A percentile compares a stretch with the other conserved stretches of the same genome.
Conservation (phyloP, 805 yeast species). For the Wickerhamomyces subpelliculosus region DNA sequence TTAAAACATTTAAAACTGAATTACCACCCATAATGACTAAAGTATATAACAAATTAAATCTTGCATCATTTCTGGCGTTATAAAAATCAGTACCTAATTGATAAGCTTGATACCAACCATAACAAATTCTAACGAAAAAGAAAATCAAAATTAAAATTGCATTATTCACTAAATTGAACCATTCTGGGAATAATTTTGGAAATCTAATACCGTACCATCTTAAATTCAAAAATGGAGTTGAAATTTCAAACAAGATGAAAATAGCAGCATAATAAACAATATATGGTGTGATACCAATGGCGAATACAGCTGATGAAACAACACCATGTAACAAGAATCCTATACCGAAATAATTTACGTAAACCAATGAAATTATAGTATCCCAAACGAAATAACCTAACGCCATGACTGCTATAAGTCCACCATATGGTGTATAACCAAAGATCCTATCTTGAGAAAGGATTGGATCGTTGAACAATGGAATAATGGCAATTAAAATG, state of each 20-base stretch:
- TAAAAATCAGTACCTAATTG: constrained; percentile 38
- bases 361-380: constrained; percentile 46
- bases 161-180: constrained; percentile 55
- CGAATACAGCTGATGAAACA: constrained; percentile 65
- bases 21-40: constrained; percentile 34
- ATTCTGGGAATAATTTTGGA: constrained; percentile 52
- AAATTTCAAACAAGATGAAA: constrained; percentile 70
- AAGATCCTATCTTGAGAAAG: constrained; percentile 42
- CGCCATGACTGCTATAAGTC: constrained; percentile 57
- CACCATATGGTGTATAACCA: constrained; percentile 65
- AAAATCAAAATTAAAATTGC: constrained; percentile 54
- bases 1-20: constrained; percentile 50
- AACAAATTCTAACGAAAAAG: constrained; percentile 61
- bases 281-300: constrained; percentile 56
- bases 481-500: constrained; percentile 50
- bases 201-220: constrained; percentile 77
- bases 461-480: constrained; percentile 52
- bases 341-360: constrained; percentile 56
- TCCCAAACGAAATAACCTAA: constrained; percentile 88
- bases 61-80: constrained; percentile 27
- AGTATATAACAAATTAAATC: constrained; percentile 37
- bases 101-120: constrained; percentile 69
- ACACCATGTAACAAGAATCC: constrained; percentile 73
- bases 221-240: constrained; percentile 81
- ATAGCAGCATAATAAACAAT: constrained; percentile 66